These are phyloP conservation scores for Monosporozyma yasuniensis DNA, from an alignment of 805 yeast genomes.

Conservation along the genomic window DNA sequence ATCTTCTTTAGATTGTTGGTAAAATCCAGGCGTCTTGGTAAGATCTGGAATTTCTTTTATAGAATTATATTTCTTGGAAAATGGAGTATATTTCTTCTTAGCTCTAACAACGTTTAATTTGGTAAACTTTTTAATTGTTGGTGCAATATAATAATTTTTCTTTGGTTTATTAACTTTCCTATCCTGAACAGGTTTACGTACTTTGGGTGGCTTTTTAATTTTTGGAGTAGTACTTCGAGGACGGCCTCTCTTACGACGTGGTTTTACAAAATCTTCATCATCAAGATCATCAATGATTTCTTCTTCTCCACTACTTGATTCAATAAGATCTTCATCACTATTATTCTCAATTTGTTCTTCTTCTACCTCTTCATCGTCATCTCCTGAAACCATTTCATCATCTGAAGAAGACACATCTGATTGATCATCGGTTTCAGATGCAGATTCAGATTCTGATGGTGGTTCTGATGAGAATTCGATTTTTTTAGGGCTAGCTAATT, in stretches of 20 bases:
- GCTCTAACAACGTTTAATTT: slow-evolving; percentile 27
- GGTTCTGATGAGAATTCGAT: neutral
- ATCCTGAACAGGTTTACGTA: neutral
- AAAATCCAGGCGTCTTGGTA: slow-evolving; percentile 23
- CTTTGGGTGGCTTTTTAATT: neutral
- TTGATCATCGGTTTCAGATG: slow-evolving; percentile 9
- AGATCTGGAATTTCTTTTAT: slow-evolving; percentile 25
- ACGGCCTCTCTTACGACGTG: slow-evolving; percentile 4
- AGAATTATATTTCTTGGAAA: slow-evolving; percentile 20
- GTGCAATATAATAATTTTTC: neutral
- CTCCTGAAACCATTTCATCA: neutral
- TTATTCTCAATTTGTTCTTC: slow-evolving; percentile 3
- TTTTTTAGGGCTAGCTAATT: neutral
- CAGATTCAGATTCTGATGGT: neutral
- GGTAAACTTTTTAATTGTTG: slow-evolving; percentile 24
- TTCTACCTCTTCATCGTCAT: no score
- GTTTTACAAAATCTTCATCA: neutral
- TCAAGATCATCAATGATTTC: neutral
- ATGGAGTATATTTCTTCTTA: slow-evolving; percentile 26
- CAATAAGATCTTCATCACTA: neutral
- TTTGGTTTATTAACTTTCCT: neutral
- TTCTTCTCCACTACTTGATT: slow-evolving; percentile 1
- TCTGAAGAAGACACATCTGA: slow-evolving; percentile 2
- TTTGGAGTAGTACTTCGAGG: slow-evolving; percentile 1
- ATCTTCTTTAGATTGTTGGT: slow-evolving; percentile 14